Evolutionary conservation across 768 basidiomycete species (phyloP), one percentile per base, ranked within the genome.

Genomic region (Termitomyces titanicus): DNA sequence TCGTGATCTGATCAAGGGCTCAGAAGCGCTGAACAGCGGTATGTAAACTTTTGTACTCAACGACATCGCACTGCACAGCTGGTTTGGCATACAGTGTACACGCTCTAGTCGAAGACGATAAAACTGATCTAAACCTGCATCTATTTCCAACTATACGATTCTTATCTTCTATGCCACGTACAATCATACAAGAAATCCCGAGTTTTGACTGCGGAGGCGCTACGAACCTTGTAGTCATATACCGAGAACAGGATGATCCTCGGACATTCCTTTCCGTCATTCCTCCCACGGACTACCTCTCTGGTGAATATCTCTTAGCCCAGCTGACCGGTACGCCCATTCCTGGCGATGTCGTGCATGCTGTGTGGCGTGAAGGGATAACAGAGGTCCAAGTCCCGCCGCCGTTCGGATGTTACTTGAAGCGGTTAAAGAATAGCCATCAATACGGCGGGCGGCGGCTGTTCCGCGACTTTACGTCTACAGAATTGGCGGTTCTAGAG

Each of bases 401-500:
- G 17, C 52, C 52, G n/a, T 53, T 43, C 25, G 52, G 52, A 37
- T 53, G 44, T 25, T 43, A 53, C 42, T 27, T 53, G 52, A 53
- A 53, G 25, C 52, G 52, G 10, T 38, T 53, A 33, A 53, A 46
- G 34, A 38, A 53, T 10, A 43, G 43, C 27, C 44, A 46, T 17
- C 52, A 53, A 45, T 53, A 53, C 33, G 52, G 52, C 33, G 52
- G 52, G 9, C 52, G 52, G 34, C 20, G 35, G 34, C 42, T 53
- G 25, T 53, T 45, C 44, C 52, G 52, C n/a, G 52, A 53, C 35
- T 53, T 53, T 46, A 53, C 52, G n/a, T 53, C 52, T 8, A 53
- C 52, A 18, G 52, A 53, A 17, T 35, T 53, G 13, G 52, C 52
- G 13, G 52, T 53, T 20, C 44, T 53, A 15, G 52, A 53, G 22